Evolutionary conservation across 441 rosid genomes (phyloP).

Genomic region (Erodium moschatum): DNA sequence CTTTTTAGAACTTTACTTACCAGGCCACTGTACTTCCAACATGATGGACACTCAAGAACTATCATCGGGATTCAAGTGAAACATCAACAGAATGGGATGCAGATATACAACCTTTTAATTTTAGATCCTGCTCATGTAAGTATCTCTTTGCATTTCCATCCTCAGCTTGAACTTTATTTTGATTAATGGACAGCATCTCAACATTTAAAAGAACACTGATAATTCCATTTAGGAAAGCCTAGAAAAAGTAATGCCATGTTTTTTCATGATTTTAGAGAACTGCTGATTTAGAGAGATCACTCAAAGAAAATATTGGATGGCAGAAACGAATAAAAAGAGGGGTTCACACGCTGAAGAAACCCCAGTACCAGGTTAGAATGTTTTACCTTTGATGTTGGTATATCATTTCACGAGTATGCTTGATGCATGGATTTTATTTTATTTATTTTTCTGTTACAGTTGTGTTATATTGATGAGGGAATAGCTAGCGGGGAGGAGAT

Average conservation of each 20-base stretch:
- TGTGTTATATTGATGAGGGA: conserved; percentile 66
- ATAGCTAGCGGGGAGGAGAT: conserved; percentile 55
- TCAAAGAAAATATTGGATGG: conserved; percentile 51
- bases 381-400: conserved; percentile 6
- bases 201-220: not conserved
- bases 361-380: conserved; percentile 58
- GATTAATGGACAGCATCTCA: conserved; percentile 5
- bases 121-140: conserved; percentile 70
- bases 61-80: conserved; percentile 59
- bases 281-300: conserved; percentile 44
- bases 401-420: conserved; percentile 15
- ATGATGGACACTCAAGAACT: conserved; percentile 77
- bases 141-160: conserved; percentile 5
- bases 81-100: conserved; percentile 36
- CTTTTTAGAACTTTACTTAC: conserved; percentile 20
- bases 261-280: conserved; percentile 39
- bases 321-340: conserved; percentile 64
- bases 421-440: conserved; percentile 15
- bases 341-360: conserved; percentile 45
- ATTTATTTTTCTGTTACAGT: conserved; percentile 30
- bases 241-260: conserved; percentile 3
- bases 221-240: not conserved
- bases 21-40: conserved; percentile 82
- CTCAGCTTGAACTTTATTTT: conserved; percentile 7
- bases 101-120: conserved; percentile 48